Evolutionary conservation across 805 yeast species (phyloP).

Genomic region (Kodamaea laetipori): DNA sequence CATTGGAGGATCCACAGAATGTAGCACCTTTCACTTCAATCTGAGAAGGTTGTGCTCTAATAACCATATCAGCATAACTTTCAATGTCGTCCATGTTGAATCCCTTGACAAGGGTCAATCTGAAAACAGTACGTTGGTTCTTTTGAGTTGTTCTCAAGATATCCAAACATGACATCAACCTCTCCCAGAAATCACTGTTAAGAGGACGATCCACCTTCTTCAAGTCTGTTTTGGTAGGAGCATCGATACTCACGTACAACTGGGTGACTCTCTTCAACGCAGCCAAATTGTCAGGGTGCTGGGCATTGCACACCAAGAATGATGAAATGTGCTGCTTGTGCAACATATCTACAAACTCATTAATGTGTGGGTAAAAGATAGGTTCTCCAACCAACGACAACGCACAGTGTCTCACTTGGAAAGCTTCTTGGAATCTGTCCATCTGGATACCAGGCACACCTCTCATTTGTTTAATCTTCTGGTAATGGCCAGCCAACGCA

Average conservation of each 20-base stretch:
- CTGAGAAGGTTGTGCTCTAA: slow-evolving; percentile 78
- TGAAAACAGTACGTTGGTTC: slow-evolving; percentile 87
- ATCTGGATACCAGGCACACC: slow-evolving; percentile 95
- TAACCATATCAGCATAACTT: slow-evolving; percentile 87
- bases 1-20: slow-evolving; percentile 85
- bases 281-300: slow-evolving; percentile 84
- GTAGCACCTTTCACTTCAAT: slow-evolving; percentile 95
- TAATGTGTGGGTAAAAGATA: slow-evolving; percentile 88
- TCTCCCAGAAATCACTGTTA: slow-evolving; percentile 90
- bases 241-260: slow-evolving; percentile 89
- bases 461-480: slow-evolving; percentile 89
- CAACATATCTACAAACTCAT: slow-evolving; percentile 76
- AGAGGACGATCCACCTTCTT: slow-evolving; percentile 87
- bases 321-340: slow-evolving; percentile 82
- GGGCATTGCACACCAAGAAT: slow-evolving; percentile 92
- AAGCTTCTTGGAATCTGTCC: slow-evolving; percentile 88
- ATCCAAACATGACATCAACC: slow-evolving; percentile 78
- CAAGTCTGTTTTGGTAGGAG: slow-evolving; percentile 79
- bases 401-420: slow-evolving; percentile 88
- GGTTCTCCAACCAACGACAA: slow-evolving; percentile 93
- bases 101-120: slow-evolving; percentile 88
- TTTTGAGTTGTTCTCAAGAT: slow-evolving; percentile 70
- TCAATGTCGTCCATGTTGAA: slow-evolving; percentile 80
- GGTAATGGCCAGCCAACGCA: slow-evolving; percentile 85
- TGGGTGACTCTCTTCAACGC: slow-evolving; percentile 79